These are phyloP conservation scores for Phaeoacremonium minimum DNA, from an alignment of 2,329 filamentous ascomycete species.

Conservation along the genomic window DNA sequence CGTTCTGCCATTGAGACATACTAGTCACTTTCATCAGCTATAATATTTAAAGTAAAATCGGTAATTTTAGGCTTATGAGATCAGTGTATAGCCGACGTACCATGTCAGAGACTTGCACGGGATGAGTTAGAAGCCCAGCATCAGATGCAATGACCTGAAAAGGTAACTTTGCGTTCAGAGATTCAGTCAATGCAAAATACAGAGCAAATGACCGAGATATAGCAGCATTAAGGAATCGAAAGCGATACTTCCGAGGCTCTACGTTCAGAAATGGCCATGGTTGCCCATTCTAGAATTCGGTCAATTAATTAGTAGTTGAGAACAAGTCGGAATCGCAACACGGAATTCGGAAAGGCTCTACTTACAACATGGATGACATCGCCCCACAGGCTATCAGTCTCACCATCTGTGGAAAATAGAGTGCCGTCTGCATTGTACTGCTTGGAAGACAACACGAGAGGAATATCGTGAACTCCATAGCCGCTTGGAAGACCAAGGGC, in stretches of 20 bases:
- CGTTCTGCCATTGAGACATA: conserved; percentile 51
- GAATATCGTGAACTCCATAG: conserved; percentile 48
- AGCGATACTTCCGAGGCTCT: conserved; percentile 56
- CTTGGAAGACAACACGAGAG: conserved; percentile 44
- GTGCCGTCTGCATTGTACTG: conserved; percentile 46
- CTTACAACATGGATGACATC: conserved; percentile 56
- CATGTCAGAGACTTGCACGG: conserved; percentile 35
- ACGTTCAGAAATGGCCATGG: conserved; percentile 57
- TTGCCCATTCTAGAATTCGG: conserved; percentile 51
- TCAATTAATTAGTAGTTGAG: no score
- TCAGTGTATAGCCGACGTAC: no score
- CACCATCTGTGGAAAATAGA: conserved; percentile 37
- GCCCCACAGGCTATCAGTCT: conserved; percentile 45
- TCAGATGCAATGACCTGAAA: conserved; percentile 54
- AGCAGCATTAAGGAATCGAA: conserved; percentile 48
- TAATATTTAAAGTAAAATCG: no score
- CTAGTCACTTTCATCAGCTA: not conserved
- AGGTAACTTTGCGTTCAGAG: conserved; percentile 23
- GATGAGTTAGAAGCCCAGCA: conserved; percentile 41
- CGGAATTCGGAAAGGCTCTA: no score
- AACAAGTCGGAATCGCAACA: no score
- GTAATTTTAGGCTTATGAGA: no score
- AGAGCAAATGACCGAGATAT: conserved; percentile 42
- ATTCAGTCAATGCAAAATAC: conserved; percentile 33
- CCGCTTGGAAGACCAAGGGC: conserved; percentile 41